Percentiles rank a stretch among this genome's conserved stretches.
Conservation (phyloP, 2,329 filamentous ascomycete genomes). For the Daldinia sp. region DNA sequence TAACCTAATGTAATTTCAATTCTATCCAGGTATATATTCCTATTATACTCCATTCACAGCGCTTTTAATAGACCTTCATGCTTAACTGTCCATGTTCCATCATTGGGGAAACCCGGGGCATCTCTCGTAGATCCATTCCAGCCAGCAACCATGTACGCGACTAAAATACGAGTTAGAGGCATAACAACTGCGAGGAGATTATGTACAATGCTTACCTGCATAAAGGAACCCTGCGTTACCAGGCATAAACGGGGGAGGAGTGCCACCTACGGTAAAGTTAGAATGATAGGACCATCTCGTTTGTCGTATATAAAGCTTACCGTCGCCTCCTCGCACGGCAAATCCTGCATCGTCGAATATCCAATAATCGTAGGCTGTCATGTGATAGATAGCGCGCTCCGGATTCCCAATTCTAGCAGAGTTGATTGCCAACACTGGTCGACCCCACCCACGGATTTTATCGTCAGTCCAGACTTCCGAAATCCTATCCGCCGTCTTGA, state of each 20-base stretch:
- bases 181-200: neutral
- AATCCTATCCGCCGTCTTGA: conserved; percentile 51
- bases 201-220: conserved; percentile 31
- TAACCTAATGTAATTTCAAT: too few relatives aligned
- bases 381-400: conserved; percentile 51
- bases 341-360: conserved; percentile 50
- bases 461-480: conserved; percentile 52
- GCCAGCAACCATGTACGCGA: conserved; percentile 50
- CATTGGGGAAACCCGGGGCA: conserved; percentile 49
- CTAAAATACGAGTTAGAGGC: conserved; percentile 36
- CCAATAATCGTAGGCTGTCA: conserved; percentile 55
- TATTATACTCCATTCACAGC: too few relatives aligned
- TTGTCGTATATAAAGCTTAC: conserved; percentile 4
- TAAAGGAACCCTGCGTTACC: conserved; percentile 51
- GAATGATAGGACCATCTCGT: neutral
- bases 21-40: too few relatives aligned
- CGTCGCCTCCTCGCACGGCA: conserved; percentile 30
- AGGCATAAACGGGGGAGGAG: conserved; percentile 49
- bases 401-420: conserved; percentile 52
- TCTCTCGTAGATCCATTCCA: conserved; percentile 44
- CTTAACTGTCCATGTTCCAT: conserved; percentile 48
- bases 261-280: conserved; percentile 28
- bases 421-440: conserved; percentile 57
- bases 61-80: conserved; percentile 49
- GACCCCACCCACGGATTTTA: conserved; percentile 56